phyloP scores from a whole-genome alignment of 805 yeast genomes.

The Starmerella potacharoeniae region DNA sequence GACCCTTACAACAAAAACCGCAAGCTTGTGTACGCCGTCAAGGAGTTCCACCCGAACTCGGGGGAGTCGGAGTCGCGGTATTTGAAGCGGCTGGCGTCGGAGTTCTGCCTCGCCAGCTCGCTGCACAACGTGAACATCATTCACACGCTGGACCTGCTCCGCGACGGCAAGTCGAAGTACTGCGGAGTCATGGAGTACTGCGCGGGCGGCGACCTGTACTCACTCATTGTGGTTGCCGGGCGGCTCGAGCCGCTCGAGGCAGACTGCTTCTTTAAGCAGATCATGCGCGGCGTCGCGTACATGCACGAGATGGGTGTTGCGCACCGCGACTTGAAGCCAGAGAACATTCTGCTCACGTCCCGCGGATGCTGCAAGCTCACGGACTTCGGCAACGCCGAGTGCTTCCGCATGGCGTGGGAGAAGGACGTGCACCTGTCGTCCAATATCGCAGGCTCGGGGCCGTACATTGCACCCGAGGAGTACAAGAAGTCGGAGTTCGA shows the following conservation, averaged over 20 bases:
- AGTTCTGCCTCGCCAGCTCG: conserved; percentile 74
- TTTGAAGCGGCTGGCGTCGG: conserved; percentile 67
- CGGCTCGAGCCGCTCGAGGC: conserved; percentile 52
- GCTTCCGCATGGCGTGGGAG: conserved; percentile 83
- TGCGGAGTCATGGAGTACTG: conserved; percentile 92
- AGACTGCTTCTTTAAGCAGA: conserved; percentile 81
- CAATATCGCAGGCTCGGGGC: conserved; percentile 75
- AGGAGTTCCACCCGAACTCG: conserved; percentile 53
- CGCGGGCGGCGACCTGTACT: conserved; percentile 70
- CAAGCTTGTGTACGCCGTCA: conserved; percentile 50
- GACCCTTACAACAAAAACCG: conserved; percentile 32
- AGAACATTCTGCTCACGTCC: conserved; percentile 58
- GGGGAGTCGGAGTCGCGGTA: conserved; percentile 47
- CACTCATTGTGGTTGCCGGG: conserved; percentile 43
- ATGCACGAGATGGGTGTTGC: conserved; percentile 87
- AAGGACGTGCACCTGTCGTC: conserved; percentile 47
- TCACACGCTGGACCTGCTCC: conserved; percentile 66
- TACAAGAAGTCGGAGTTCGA: conserved; percentile 47
- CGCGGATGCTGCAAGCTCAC: conserved; percentile 56
- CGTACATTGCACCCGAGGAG: conserved; percentile 89
- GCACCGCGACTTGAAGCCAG: conserved; percentile 88
- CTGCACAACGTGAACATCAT: conserved; percentile 63
- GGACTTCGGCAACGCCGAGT: conserved; percentile 86
- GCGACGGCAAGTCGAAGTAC: conserved; percentile 53
- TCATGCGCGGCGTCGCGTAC: conserved; percentile 65